phyloP scores from a whole-genome alignment of 1,284 basidiomycete species.

The Ceratobasidium sp. region DNA sequence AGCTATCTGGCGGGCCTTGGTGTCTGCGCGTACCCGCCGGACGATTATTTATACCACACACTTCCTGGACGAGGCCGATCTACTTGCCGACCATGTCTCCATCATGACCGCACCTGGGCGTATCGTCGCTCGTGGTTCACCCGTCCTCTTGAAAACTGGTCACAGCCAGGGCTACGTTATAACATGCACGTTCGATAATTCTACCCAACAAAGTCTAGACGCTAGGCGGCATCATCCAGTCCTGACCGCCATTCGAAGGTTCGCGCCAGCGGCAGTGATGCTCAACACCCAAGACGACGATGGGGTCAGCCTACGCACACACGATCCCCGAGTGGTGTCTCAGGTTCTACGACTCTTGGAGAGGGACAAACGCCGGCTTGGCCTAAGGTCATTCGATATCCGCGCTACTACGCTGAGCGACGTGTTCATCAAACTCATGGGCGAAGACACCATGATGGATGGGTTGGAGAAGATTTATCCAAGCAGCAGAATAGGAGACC shows the following conservation, averaged over 20 bases:
- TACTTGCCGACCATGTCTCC: constrained; percentile 78
- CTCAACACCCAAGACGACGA: constrained; percentile 30
- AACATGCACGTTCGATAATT: constrained; percentile 61
- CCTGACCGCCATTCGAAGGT: constrained; percentile 10
- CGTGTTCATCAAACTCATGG: constrained; percentile 80
- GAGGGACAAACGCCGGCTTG: constrained; percentile 54
- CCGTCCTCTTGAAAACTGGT: constrained; percentile 75
- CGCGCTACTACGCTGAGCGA: constrained; percentile 80
- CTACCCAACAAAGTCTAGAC: constrained; percentile 30
- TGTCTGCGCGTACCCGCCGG: constrained; percentile 68
- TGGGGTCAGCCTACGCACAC: constrained; percentile 32
- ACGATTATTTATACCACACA: constrained; percentile 78
- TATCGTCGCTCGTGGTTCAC: constrained; percentile 75
- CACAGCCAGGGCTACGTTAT: constrained; percentile 78
- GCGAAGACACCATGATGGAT: constrained; percentile 51
- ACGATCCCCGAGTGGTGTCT: constrained; percentile 57
- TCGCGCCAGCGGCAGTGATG: constrained; percentile 26
- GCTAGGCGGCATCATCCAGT: constrained; percentile 12
- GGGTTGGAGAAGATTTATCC: constrained; percentile 21
- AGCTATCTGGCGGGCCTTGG: constrained; percentile 79
- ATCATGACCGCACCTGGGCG: constrained; percentile 80
- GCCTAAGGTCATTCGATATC: constrained; percentile 69
- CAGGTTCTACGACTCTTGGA: constrained; percentile 68
- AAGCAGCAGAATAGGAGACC: constrained; percentile 8
- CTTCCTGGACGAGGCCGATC: constrained; percentile 83